Evolutionary conservation across 768 basidiomycete species (phyloP), one percentile per base, ranked within the genome.

Genomic region (Agrocybe chaxingu): DNA sequence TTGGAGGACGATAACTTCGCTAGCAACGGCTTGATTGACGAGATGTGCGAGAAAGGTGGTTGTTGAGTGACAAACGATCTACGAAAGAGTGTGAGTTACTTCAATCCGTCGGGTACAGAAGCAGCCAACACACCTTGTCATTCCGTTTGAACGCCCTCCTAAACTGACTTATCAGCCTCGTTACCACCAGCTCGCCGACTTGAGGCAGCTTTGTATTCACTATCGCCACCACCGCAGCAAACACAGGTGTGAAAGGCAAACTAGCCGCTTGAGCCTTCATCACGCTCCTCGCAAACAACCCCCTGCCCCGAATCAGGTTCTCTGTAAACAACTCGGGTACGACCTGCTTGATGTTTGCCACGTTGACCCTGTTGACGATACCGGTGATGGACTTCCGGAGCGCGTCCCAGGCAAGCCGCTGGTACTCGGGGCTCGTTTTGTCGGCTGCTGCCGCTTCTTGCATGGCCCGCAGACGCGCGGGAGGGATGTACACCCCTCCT

Each of bases 331-430:
- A 70, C 66, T 96, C 92, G 0, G 92, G 92, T 0, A 93, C 81
- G 57, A 96, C 81, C 60, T 87, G 81, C 70, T 98, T 97, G 81
- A 99, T 99, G 67, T 98, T 98, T 58, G 85, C 78, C 13, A 93
- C 79, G 67, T 98, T 98, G 73, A 99, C 92, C 77, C 97, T 89
- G 77, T 99, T 99, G 77, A 98, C 96, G 59, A 98, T 88, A 92
- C 97, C 97, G 29, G 97, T 98, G 62, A 99, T 89, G 45, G 88
- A 91, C 71, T 99, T 99, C 64, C 95, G 85, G 52, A 99, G 72
- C 1, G 97, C 97, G 63, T 99, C 97, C 97, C 97, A 99, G 8
- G 92, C 90, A 52, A 99, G 71, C 8, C 97, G 81, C 69, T 99
- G 97, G 69, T 89, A 98, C 70, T 97, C 95, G 13, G 85, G 61